These are phyloP conservation scores for Schizothecium vesticola DNA, from an alignment of 495 filamentous ascomycete genomes.

Conservation along the genomic window DNA sequence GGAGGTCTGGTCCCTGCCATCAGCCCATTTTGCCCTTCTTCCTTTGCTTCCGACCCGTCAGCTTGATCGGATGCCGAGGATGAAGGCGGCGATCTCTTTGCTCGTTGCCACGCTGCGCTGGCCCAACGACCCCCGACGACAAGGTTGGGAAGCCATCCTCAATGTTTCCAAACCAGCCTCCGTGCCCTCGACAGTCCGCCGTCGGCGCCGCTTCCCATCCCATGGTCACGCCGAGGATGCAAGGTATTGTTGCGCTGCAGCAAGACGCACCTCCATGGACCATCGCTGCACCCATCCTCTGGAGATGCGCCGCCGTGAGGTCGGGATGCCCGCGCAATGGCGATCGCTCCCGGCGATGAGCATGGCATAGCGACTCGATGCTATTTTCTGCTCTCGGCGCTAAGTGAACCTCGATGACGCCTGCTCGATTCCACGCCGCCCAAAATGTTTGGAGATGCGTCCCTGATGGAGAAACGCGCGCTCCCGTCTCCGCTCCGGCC, in stretches of 20 bases:
- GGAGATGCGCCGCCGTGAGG: not conserved
- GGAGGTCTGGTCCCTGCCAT: constrained; percentile 14
- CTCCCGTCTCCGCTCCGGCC: constrained; percentile 5
- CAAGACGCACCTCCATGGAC: not conserved
- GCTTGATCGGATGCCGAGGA: constrained; percentile 12
- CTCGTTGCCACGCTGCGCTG: constrained; percentile 3
- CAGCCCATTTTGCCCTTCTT: constrained; percentile 13
- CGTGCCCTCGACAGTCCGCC: not conserved
- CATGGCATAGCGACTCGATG: not conserved
- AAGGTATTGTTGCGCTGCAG: not conserved
- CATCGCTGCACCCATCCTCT: not conserved
- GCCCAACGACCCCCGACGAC: not conserved
- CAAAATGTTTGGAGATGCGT: constrained; percentile 1
- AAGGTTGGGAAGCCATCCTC: not conserved
- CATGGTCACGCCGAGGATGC: not conserved
- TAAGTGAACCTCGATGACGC: not conserved
- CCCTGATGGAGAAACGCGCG: not conserved
- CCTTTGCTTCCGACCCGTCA: constrained; percentile 4
- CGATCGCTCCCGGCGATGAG: not conserved
- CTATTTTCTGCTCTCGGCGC: constrained; percentile 3
- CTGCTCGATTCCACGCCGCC: constrained; percentile 5
- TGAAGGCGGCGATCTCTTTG: constrained; percentile 4
- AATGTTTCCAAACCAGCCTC: constrained; percentile 5
- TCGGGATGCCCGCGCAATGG: constrained; percentile 2
- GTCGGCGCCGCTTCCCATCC: not conserved